A percentile compares a stretch with the other conserved stretches of the same genome.
phyloP scores from a whole-genome alignment of 2,329 filamentous ascomycete species.

The Calonectria leucothoes region DNA sequence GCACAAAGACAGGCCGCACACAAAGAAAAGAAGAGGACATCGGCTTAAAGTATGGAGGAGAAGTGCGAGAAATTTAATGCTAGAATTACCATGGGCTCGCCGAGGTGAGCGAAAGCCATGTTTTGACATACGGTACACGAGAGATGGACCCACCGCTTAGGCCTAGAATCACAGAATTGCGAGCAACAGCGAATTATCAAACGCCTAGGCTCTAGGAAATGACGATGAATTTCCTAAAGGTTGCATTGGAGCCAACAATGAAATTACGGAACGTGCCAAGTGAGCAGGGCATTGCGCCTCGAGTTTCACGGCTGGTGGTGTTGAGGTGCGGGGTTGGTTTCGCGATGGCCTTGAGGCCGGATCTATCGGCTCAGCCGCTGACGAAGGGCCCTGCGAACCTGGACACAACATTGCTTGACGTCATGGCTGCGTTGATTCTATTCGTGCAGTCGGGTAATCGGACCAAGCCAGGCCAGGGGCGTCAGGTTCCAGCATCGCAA shows the following conservation, averaged over 20 bases:
- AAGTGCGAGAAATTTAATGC: neutral
- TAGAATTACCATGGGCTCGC: neutral
- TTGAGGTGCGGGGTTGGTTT: neutral
- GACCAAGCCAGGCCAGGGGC: neutral
- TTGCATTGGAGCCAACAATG: neutral
- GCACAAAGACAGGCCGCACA: neutral
- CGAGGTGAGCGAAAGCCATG: neutral
- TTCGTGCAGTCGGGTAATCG: neutral
- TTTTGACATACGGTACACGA: neutral
- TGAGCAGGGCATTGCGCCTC: neutral
- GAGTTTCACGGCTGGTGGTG: neutral
- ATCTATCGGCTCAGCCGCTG: neutral
- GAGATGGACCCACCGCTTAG: neutral
- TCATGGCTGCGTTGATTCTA: neutral
- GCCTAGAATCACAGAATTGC: neutral
- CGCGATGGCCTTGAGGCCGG: neutral
- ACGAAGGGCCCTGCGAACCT: neutral
- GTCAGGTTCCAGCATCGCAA: no score
- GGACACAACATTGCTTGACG: neutral
- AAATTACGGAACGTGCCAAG: neutral
- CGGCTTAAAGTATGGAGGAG: neutral
- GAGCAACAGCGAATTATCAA: neutral
- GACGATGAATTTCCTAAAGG: neutral
- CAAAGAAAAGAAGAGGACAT: neutral
- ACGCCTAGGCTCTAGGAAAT: no score